phyloP scores from a whole-genome alignment of 106 monocot species.

The Phalaenopsis equestris region DNA sequence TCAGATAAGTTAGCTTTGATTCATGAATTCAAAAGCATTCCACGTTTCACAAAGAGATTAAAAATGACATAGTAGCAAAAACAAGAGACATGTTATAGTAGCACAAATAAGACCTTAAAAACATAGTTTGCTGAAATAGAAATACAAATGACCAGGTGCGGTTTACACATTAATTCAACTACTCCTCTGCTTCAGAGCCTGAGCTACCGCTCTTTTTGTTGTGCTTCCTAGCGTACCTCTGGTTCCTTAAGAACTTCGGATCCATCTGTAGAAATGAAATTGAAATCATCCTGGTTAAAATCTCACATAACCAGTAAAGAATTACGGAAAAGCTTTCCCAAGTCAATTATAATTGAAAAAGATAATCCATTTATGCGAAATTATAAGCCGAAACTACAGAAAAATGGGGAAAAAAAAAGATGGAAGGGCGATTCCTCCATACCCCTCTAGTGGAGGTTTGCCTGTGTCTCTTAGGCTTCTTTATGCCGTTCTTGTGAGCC shows the following conservation, averaged over 20 bases:
- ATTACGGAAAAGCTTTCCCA: neutral
- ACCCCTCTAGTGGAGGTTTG: conserved; percentile 60
- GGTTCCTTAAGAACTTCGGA: conserved; percentile 26
- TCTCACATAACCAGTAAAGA: neutral
- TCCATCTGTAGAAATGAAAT: conserved; percentile 16
- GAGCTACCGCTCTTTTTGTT: conserved; percentile 22
- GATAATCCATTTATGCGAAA: neutral
- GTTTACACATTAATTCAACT: neutral
- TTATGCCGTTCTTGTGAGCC: conserved; percentile 62
- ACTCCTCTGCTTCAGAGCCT: conserved; percentile 18
- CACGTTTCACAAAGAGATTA: neutral
- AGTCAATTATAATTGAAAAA: neutral
- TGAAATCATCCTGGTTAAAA: neutral
- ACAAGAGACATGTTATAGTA: neutral
- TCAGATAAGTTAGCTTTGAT: neutral
- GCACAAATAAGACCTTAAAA: neutral
- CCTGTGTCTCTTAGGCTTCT: conserved; percentile 51
- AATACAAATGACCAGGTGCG: neutral
- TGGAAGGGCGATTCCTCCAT: neutral
- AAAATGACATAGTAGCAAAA: neutral
- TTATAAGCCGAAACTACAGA: neutral
- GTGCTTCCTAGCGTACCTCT: conserved; percentile 38
- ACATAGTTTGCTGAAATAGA: neutral
- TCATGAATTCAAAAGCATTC: neutral
- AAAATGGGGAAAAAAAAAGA: neutral